Evolutionary conservation across 2,329 filamentous ascomycete species (phyloP), one percentile per base, ranked within the genome.

Genomic region (Sporothrix variecibatus): DNA sequence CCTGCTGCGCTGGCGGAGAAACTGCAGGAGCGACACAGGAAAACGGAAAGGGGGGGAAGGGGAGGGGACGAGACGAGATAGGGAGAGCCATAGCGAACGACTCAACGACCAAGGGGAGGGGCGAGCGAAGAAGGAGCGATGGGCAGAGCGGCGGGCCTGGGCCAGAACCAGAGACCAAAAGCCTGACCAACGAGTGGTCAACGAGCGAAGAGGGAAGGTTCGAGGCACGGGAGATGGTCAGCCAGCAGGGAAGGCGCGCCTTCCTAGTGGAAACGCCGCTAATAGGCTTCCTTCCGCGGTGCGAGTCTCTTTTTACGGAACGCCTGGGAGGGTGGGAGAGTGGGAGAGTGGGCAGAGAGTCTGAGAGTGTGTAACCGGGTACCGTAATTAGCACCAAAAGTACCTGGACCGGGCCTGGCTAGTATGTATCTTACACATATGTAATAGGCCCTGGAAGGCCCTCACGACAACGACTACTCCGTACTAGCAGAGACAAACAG

Each of bases 171-270:
- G 34, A 34, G 34, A 34, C 34, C 34, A 34, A 34, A 17, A 23
- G 34, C 2, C 60, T 65, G 60, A 60, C 58, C 58, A 56, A 53
- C 53, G 72, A 70, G 46, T n/a, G 38, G 58, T 20, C 43, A 49
- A 49, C 15, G 43, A 49, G 38, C 38, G n/a, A 46, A 46, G 46
- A 65, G 46, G 58, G 73, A 74, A 74, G 73, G 69, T 74, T 74
- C 73, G 73, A 72, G 73, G 73, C 62, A 46, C 73, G 70, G 51
- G 69, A 53, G 62, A 60, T 43, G 58, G 56, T 20, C 65, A 40
- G 67, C 68, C 73, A 74, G 72, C 53, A 58, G 67, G 58, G 46
- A 67, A 26, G 58, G 58, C 62, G 58, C 23, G 67, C n/a, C 53
- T 40, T 23, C 20, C 49, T 60, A 12, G 43, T 23, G 43, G 43